Evolutionary conservation across 2,329 filamentous ascomycete genomes (phyloP).

Genomic region (Fusarium sp.): DNA sequence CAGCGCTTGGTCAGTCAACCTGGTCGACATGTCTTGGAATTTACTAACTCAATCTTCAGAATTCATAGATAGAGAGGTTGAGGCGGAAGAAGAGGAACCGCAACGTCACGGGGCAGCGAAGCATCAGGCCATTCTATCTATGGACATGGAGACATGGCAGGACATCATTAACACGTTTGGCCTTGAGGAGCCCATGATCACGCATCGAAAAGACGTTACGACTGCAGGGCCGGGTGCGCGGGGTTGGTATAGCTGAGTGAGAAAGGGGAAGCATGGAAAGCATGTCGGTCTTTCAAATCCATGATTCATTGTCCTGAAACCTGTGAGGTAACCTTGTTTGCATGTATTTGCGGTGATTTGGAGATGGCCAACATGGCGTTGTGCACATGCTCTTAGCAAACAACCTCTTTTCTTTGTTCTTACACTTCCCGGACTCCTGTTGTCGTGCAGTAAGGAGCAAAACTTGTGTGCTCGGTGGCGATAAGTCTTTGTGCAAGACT

Average conservation of each 20-base stretch:
- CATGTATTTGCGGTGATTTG: constrained; percentile 5
- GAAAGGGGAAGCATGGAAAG: constrained; percentile 2
- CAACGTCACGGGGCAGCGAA: constrained; percentile 68
- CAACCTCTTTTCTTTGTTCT: constrained; percentile 29
- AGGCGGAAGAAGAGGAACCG: constrained; percentile 61
- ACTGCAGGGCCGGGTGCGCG: constrained; percentile 64
- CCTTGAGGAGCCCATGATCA: constrained; percentile 84
- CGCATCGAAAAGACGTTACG: constrained; percentile 76
- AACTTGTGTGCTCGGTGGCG: not conserved
- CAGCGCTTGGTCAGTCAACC: constrained; percentile 78
- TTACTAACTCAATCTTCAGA: constrained; percentile 47
- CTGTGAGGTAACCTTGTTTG: constrained; percentile 6
- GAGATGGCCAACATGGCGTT: constrained; percentile 16
- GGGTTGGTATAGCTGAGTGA: constrained; percentile 73
- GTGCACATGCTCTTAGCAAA: constrained; percentile 11
- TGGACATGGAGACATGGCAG: constrained; percentile 88
- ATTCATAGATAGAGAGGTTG: constrained; percentile 56
- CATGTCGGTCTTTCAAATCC: not conserved
- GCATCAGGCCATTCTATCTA: constrained; percentile 88
- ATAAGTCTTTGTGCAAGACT: constrained; percentile 15
- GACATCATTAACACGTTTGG: constrained; percentile 80
- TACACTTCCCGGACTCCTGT: not conserved
- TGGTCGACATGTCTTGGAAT: not conserved
- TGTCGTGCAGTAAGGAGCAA: not conserved
- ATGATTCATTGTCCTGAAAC: constrained; percentile 20